Base-by-base conservation (phyloP, 148 eudicot genomes). In the Amaranthus hypochondriacus region DNA sequence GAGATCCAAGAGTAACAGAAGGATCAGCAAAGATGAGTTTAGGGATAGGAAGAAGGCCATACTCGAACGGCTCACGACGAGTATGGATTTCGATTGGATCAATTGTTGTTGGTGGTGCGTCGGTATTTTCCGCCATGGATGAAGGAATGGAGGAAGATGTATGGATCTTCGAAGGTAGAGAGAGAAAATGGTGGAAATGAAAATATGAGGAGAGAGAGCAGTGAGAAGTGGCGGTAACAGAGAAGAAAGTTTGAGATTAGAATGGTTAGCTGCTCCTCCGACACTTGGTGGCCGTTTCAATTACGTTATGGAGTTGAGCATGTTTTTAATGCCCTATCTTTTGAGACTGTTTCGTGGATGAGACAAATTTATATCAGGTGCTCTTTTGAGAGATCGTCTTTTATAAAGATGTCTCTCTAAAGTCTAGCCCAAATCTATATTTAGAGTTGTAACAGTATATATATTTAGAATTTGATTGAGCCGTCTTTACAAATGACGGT, bases 11-110 rank as follows among this genome's bases (percentile, higher is more conserved):
- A 78, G 97, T 82, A 70, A 82, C 80, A 42, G 82, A 68, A 7
- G 83, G 86, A 68, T 95, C 99, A 77, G 90, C 11, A 88, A 89
- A 95, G 83, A 95, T 90, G 83, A 95, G 92, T 56, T 90, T 95
- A 11, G 93, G 89, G 70, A 95, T 82, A 2, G 99, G 97, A 58
- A 95, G 83, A 70, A 95, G 96, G 43, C 97, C 99, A 81, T 95
- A 87, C 70, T 95, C 99, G 85, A 92, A 95, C 0, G 94, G 92
- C 74, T 89, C 99, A 0, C 96, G 83, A 0, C 99, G 86, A 0
- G 93, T 87, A 84, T 83, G 94, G 60, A 92, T 78, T n/a, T 84
- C 81, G 66, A 66, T 48, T 14, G 74, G 84, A 63, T 62, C 87
- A 59, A 65, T 75, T 15, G 78, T 28, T 18, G 75, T 50, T n/a